phyloP scores from a whole-genome alignment of 1,284 basidiomycete species.

The Exobasidium cylindrosporum region DNA sequence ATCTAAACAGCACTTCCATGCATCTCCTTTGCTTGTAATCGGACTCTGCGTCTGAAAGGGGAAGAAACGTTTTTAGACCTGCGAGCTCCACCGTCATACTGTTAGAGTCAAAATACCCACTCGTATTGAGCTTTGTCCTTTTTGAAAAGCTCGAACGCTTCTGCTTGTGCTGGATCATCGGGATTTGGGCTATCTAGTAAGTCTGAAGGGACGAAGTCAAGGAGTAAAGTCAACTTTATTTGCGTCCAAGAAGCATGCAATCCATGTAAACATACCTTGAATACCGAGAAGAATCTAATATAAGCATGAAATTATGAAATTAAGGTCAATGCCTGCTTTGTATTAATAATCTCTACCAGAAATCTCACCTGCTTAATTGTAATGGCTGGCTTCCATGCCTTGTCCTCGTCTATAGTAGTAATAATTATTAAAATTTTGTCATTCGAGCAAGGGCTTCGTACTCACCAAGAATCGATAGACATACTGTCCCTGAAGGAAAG shows the following conservation, averaged over 20 bases:
- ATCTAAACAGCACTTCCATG: too few species aligned
- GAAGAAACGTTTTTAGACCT: background rate
- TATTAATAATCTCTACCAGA: too few species aligned
- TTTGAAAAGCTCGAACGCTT: conserved; percentile 98
- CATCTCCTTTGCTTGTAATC: conserved; percentile 40
- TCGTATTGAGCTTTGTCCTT: conserved; percentile 51
- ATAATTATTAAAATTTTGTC: background rate
- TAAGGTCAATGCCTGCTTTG: too few species aligned
- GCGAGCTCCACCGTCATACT: too few species aligned
- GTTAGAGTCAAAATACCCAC: too few species aligned
- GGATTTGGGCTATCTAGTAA: conserved; percentile 90
- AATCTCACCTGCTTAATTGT: conserved; percentile 88
- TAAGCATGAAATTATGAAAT: background rate
- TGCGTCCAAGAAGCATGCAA: too few species aligned
- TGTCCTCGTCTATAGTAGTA: conserved; percentile 86
- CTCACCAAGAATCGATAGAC: conserved; percentile 77
- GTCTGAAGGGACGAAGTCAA: conserved; percentile 58
- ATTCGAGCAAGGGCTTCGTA: background rate
- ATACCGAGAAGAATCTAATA: conserved; percentile 86
- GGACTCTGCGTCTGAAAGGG: conserved; percentile 19
- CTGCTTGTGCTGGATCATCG: conserved; percentile 90
- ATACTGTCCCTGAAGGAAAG: conserved; percentile 97
- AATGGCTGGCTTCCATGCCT: conserved; percentile 97
- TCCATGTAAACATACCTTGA: conserved; percentile 58
- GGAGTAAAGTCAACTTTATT: background rate